Percentiles rank a stretch among this genome's conserved stretches.
These are phyloP conservation scores for Litsea cubeba DNA, from an alignment of 164 flowering plant species.

Conservation along the genomic window DNA sequence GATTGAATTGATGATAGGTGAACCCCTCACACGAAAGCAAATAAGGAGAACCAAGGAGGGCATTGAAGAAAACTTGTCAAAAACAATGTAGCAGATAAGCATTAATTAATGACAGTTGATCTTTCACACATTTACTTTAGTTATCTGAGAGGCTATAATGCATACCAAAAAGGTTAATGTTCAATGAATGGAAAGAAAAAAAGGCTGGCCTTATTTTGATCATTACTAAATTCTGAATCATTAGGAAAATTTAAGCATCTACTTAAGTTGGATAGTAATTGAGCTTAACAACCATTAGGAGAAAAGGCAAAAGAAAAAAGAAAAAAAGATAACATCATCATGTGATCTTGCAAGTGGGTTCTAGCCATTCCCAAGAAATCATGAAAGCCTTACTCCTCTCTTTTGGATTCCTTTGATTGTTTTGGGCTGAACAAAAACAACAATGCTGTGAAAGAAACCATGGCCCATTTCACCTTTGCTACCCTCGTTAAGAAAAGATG, in stretches of 20 bases:
- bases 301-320: neutral
- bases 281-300: no score
- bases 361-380: constrained; percentile 19
- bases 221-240: no score
- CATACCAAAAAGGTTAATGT: neutral
- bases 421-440: constrained; percentile 1
- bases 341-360: constrained; percentile 14
- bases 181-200: neutral
- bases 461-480: constrained; percentile 10
- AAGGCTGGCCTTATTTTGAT: neutral
- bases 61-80: no score
- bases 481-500: neutral
- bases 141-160: neutral
- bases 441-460: neutral
- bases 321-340: constrained; percentile 13
- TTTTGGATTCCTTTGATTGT: constrained; percentile 1
- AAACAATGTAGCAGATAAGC: no score
- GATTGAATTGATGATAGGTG: no score
- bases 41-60: no score
- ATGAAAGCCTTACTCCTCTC: constrained; percentile 15
- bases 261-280: neutral
- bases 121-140: no score
- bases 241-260: neutral
- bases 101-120: no score
- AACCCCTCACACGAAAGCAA: no score